phyloP scores from a whole-genome alignment of 2,329 filamentous ascomycete genomes.

The Apiospora aurea region DNA sequence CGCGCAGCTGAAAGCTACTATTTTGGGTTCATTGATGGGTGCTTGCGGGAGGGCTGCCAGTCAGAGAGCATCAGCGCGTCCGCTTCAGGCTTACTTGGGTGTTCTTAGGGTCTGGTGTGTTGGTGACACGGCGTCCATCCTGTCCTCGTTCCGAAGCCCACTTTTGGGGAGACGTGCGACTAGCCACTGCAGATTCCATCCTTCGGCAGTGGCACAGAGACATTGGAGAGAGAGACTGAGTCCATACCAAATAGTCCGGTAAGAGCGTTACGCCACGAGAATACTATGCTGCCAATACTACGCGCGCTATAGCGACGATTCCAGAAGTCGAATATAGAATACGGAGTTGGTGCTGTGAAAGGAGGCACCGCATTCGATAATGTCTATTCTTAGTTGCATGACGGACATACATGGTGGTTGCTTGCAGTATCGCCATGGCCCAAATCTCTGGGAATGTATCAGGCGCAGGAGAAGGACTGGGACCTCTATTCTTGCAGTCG shows the following conservation, averaged over 20 bases:
- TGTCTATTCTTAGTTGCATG: slow-evolving; percentile 29
- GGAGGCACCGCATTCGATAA: slow-evolving; percentile 29
- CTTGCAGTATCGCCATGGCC: slow-evolving; percentile 6
- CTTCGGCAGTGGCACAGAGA: slow-evolving; percentile 10
- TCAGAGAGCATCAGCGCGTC: not conserved
- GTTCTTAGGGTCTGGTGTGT: not conserved
- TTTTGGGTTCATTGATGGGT: slow-evolving; percentile 8
- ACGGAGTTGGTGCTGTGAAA: slow-evolving; percentile 25
- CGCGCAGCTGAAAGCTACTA: slow-evolving; percentile 12
- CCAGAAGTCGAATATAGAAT: not conserved
- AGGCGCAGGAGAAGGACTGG: not conserved
- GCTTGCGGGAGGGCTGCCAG: slow-evolving; percentile 12
- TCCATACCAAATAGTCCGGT: slow-evolving; percentile 10
- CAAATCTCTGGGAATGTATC: slow-evolving; percentile 16
- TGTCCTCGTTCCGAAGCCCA: slow-evolving; percentile 1
- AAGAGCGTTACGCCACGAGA: slow-evolving; percentile 4
- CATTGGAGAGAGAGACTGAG: slow-evolving; percentile 2
- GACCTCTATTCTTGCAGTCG: slow-evolving; percentile 4
- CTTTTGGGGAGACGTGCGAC: slow-evolving; percentile 3
- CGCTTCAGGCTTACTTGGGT: not conserved
- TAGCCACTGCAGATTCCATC: not conserved
- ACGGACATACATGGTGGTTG: not conserved
- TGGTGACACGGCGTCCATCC: slow-evolving; percentile 4
- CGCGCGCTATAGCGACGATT: not conserved
- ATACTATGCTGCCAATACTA: not conserved